These are phyloP conservation scores for Pythium sp. DNA, from an alignment of 352 stramenopile species.

Conservation along the genomic window DNA sequence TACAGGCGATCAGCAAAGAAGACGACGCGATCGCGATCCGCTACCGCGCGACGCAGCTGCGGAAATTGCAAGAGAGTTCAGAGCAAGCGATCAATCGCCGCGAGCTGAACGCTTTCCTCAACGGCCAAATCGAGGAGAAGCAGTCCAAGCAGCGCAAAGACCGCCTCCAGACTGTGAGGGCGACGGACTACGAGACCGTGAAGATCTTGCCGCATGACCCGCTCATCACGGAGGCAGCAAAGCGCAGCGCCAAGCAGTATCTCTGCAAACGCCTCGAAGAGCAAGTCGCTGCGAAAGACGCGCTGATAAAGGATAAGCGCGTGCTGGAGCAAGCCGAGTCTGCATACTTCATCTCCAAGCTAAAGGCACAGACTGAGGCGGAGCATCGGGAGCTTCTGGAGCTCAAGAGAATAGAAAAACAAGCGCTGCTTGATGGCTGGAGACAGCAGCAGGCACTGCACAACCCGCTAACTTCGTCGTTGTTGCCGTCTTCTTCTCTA, in stretches of 20 bases:
- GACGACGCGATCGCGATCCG: constrained; percentile 26
- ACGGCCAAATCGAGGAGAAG: constrained; percentile 46
- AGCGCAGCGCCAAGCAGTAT: constrained; percentile 36
- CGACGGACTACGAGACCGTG: constrained; percentile 21
- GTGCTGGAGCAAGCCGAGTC: constrained; percentile 54
- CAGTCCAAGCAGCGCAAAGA: constrained; percentile 16
- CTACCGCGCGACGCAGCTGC: constrained; percentile 33
- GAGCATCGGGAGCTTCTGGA: constrained; percentile 28
- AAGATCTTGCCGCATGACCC: constrained; percentile 46
- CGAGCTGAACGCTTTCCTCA: constrained; percentile 52
- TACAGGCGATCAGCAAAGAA: constrained; percentile 1
- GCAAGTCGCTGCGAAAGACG: constrained; percentile 44
- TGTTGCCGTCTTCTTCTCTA: not conserved
- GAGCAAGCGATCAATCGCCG: constrained; percentile 33
- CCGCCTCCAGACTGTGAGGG: constrained; percentile 12
- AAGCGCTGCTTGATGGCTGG: constrained; percentile 42
- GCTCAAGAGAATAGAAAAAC: constrained; percentile 31
- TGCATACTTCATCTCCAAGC: constrained; percentile 50
- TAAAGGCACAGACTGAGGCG: constrained; percentile 32
- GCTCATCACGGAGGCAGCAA: constrained; percentile 26
- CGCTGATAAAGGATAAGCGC: constrained; percentile 32
- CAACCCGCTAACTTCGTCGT: not conserved
- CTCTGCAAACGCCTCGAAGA: constrained; percentile 40
- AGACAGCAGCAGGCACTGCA: constrained; percentile 39
- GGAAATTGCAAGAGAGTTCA: constrained; percentile 38